Percentiles rank a stretch among this genome's conserved stretches.
Conservation (phyloP, 2,329 filamentous ascomycete species). For the Exophiala xenobiotica region DNA sequence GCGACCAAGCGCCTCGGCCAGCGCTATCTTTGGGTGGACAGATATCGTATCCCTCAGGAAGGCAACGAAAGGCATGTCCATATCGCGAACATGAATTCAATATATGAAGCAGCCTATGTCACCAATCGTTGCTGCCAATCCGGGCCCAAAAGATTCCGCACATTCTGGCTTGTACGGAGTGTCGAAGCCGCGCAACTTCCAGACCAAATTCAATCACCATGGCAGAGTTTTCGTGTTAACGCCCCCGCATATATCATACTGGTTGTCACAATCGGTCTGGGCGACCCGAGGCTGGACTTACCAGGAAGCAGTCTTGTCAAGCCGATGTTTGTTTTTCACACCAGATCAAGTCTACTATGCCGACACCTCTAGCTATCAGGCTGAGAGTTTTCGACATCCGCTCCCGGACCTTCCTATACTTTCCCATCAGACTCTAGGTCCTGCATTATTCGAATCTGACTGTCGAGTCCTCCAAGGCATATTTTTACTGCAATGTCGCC, state of each 20-base stretch:
- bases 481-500: background rate
- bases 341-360: constrained; percentile 6
- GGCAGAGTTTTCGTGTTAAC: background rate
- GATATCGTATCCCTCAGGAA: background rate
- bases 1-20: background rate
- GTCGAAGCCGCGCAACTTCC: background rate
- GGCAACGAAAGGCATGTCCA: background rate
- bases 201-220: background rate
- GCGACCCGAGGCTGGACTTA: constrained; percentile 12
- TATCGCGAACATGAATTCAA: background rate
- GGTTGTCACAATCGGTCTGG: background rate
- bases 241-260: background rate
- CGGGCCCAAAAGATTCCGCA: background rate
- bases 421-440: background rate
- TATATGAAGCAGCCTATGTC: background rate
- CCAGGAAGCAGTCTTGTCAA: constrained; percentile 6
- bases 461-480: background rate
- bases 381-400: background rate
- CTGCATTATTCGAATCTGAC: background rate
- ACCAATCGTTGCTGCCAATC: background rate
- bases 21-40: background rate
- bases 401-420: background rate
- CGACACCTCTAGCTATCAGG: background rate
- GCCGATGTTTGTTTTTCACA: constrained; percentile 15
- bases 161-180: background rate